A percentile compares a stretch with the other conserved stretches of the same genome.
Conservation (phyloP, 352 stramenopile species). For the Pythium utonaiense region DNA sequence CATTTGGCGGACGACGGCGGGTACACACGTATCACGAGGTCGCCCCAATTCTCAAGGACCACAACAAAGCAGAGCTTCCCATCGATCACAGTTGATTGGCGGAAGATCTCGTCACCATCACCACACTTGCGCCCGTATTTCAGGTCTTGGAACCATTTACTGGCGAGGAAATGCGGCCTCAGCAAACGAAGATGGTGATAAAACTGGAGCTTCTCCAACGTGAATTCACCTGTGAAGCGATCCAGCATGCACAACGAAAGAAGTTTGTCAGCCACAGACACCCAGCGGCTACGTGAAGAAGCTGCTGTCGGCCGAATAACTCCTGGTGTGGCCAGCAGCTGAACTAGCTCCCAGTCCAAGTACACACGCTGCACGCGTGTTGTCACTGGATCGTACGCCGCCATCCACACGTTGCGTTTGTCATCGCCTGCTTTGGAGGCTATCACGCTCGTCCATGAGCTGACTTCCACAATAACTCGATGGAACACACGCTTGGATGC, state of each 20-base stretch:
- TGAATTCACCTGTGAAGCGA: constrained; percentile 66
- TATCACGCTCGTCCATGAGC: constrained; percentile 25
- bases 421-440: not conserved
- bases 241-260: constrained; percentile 64
- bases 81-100: constrained; percentile 44
- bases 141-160: constrained; percentile 60
- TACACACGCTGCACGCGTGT: constrained; percentile 47
- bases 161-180: constrained; percentile 45
- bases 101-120: constrained; percentile 64
- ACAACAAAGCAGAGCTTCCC: constrained; percentile 47
- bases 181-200: constrained; percentile 59
- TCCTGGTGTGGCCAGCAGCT: constrained; percentile 33
- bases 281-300: constrained; percentile 15
- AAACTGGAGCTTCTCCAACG: constrained; percentile 61
- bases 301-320: constrained; percentile 8
- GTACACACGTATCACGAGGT: constrained; percentile 57
- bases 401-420: constrained; percentile 35
- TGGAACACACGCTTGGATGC: not conserved
- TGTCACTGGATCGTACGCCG: constrained; percentile 48
- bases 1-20: constrained; percentile 31
- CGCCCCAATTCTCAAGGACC: constrained; percentile 79
- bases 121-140: constrained; percentile 54
- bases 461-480: constrained; percentile 50
- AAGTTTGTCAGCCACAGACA: constrained; percentile 38
- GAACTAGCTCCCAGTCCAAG: constrained; percentile 64